These are phyloP conservation scores for Ceratocystis variospora DNA, from an alignment of 2,329 filamentous ascomycete species.

Conservation along the genomic window DNA sequence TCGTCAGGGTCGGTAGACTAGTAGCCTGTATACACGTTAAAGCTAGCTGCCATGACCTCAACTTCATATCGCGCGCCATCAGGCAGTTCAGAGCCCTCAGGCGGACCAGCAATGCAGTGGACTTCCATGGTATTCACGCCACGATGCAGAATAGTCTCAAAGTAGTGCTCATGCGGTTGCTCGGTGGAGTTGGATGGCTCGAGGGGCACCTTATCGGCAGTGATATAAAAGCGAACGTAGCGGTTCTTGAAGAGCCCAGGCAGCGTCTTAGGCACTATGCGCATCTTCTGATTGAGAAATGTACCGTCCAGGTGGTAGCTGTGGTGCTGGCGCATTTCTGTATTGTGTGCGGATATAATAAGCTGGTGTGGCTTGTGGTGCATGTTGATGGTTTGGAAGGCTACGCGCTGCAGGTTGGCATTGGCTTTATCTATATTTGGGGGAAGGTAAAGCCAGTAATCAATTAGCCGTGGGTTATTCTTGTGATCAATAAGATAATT, in stretches of 20 bases:
- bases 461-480: neutral
- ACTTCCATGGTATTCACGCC: constrained; percentile 70
- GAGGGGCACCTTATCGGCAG: constrained; percentile 47
- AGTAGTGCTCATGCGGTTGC: constrained; percentile 49
- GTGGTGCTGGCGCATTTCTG: constrained; percentile 17
- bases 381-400: constrained; percentile 52
- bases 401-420: constrained; percentile 16
- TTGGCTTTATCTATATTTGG: constrained; percentile 1
- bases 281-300: constrained; percentile 18
- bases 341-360: constrained; percentile 34
- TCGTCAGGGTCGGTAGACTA: neutral
- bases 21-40: constrained; percentile 33
- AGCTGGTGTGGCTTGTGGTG: constrained; percentile 54
- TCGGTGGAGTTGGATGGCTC: constrained; percentile 39
- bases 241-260: constrained; percentile 17
- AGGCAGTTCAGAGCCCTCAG: constrained; percentile 41
- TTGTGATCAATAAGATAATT: neutral
- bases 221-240: constrained; percentile 17
- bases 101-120: constrained; percentile 59
- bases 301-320: constrained; percentile 17
- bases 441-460: neutral
- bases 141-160: constrained; percentile 56
- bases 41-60: constrained; percentile 64
- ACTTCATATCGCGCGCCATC: constrained; percentile 55
- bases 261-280: constrained; percentile 14